A percentile compares a stretch with the other conserved stretches of the same genome.
Evolutionary conservation across 1,284 basidiomycete species (phyloP).

Genomic region (Rhizoctonia solani): DNA sequence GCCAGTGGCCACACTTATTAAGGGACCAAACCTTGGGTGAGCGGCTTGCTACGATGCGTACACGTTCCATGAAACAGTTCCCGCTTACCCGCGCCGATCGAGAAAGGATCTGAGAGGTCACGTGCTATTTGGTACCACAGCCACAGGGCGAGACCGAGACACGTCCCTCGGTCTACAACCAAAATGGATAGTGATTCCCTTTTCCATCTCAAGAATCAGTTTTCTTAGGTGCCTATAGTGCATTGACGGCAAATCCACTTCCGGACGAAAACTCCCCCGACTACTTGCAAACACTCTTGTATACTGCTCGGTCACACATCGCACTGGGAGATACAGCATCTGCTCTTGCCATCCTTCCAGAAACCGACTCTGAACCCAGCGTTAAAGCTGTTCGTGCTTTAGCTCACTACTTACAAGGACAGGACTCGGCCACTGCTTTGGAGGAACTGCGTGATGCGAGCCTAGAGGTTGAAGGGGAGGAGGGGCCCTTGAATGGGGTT

Average conservation of each 20-base stretch:
- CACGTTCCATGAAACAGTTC: no score
- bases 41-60: no score
- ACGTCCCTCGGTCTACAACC: not conserved
- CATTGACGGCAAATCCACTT: conserved; percentile 56
- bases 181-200: conserved; percentile 47
- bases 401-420: conserved; percentile 62
- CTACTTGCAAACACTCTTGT: conserved; percentile 67
- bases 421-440: conserved; percentile 61
- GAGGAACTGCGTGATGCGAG: conserved; percentile 84
- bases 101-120: not conserved
- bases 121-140: not conserved
- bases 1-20: no score
- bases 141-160: not conserved
- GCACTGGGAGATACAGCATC: conserved; percentile 67
- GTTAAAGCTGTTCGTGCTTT: conserved; percentile 73
- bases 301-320: conserved; percentile 82
- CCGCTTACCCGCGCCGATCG: no score
- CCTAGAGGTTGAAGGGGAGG: conserved; percentile 77
- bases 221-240: conserved; percentile 76
- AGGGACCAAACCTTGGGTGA: no score
- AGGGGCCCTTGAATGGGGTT: conserved; percentile 64
- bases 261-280: conserved; percentile 67
- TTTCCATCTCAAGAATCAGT: conserved; percentile 84
- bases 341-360: conserved; percentile 59
- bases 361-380: conserved; percentile 65